Percentiles rank a stretch among this genome's conserved stretches.
phyloP scores from a whole-genome alignment of 139 green algal genomes.

The Marvania coccoides region DNA sequence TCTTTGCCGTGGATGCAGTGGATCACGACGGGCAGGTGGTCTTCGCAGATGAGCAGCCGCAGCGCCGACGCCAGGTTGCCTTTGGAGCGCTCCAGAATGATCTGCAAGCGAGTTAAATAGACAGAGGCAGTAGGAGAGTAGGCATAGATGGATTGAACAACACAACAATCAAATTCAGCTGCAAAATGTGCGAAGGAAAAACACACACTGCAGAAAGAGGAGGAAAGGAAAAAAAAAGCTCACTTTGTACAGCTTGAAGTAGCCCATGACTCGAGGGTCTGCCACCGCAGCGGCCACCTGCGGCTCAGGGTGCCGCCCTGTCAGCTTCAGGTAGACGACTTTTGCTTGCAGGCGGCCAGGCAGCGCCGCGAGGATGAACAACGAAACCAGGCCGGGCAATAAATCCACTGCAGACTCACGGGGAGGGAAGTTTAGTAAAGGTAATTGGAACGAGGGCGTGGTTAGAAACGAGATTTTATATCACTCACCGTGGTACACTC shows the following conservation, averaged over 20 bases:
- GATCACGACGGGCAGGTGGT: slow-evolving; percentile 22
- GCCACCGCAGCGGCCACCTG: slow-evolving; percentile 33
- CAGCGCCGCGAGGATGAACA: slow-evolving; percentile 19
- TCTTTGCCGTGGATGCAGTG: slow-evolving; percentile 55
- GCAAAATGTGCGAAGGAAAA: too few species aligned
- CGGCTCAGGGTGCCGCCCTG: slow-evolving; percentile 8
- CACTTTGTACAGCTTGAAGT: slow-evolving; percentile 30
- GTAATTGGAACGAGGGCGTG: not conserved
- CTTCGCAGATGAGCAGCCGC: slow-evolving; percentile 17
- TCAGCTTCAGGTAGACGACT: slow-evolving; percentile 7
- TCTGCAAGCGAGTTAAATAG: not conserved
- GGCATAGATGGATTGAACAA: too few species aligned
- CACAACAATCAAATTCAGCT: not conserved
- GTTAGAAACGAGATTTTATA: not conserved
- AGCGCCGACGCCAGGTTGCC: slow-evolving; percentile 21
- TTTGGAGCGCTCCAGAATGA: slow-evolving; percentile 14
- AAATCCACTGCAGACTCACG: slow-evolving; percentile 14
- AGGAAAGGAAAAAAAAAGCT: too few species aligned
- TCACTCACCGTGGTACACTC: slow-evolving; percentile 22
- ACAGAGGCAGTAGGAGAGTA: too few species aligned
- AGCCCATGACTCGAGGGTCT: slow-evolving; percentile 38
- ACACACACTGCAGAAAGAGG: too few species aligned
- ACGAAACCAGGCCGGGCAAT: slow-evolving; percentile 7
- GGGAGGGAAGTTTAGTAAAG: not conserved
- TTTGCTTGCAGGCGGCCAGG: slow-evolving; percentile 6